Percentiles rank a stretch among this genome's conserved stretches.
phyloP scores from a whole-genome alignment of 164 flowering plant genomes.

The Buxus sempervirens region DNA sequence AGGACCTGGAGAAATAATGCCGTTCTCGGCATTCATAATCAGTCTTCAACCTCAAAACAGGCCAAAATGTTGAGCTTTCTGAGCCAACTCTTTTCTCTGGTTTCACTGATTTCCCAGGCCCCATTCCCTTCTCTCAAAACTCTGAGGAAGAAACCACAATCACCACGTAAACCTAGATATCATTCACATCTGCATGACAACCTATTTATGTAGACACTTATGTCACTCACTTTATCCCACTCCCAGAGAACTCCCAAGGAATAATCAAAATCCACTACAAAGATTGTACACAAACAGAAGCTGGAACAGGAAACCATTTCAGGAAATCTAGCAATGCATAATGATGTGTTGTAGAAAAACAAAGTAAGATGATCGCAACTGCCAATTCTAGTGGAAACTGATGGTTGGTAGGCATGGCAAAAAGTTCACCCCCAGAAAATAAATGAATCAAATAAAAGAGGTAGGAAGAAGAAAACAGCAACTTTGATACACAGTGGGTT shows the following conservation, averaged over 20 bases:
- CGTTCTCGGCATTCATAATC: no score
- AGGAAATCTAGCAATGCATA: background rate
- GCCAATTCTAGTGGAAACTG: background rate
- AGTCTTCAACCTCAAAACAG: no score
- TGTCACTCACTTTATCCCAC: background rate
- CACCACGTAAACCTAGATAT: no score
- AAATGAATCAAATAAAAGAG: no score
- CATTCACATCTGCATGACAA: background rate
- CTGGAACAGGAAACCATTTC: background rate
- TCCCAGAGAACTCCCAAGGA: background rate
- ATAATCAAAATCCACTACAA: background rate
- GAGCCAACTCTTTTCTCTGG: no score
- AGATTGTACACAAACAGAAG: background rate
- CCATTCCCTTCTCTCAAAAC: background rate
- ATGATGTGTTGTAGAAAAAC: background rate
- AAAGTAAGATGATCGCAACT: background rate
- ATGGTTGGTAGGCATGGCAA: no score
- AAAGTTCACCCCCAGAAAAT: no score
- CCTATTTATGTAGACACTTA: background rate
- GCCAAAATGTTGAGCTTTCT: no score
- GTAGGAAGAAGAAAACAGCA: background rate
- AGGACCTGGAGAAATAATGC: no score
- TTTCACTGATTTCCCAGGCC: no score
- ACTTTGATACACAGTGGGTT: background rate
- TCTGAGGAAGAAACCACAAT: background rate